These are phyloP conservation scores for Amanita exitialis DNA, from an alignment of 768 basidiomycete genomes.

Conservation along the genomic window DNA sequence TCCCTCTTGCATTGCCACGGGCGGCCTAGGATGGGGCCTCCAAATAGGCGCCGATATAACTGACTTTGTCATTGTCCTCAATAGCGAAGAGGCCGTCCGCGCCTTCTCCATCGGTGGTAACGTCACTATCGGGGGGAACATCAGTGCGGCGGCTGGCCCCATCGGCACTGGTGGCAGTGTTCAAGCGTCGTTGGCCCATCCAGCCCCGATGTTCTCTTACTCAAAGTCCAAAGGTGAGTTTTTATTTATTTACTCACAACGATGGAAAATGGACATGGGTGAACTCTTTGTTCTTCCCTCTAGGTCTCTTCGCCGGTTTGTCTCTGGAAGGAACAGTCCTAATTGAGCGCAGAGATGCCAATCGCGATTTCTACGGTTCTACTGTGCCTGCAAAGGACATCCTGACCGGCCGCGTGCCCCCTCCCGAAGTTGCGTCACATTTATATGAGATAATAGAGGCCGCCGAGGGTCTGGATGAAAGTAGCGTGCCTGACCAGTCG, in stretches of 20 bases:
- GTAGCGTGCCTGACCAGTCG: slow-evolving; percentile 62
- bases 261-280: not conserved
- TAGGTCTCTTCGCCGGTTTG: slow-evolving; percentile 90
- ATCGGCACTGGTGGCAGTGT: slow-evolving; percentile 92
- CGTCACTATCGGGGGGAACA: slow-evolving; percentile 87
- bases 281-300: not conserved
- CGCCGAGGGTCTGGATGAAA: slow-evolving; percentile 87
- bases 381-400: slow-evolving; percentile 84
- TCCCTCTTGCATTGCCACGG: slow-evolving; percentile 94
- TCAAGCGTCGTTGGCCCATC: slow-evolving; percentile 80
- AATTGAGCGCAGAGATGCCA: slow-evolving; percentile 93
- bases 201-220: slow-evolving; percentile 96
- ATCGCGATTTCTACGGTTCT: slow-evolving; percentile 94
- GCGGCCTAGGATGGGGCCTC: slow-evolving; percentile 88
- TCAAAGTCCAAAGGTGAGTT: slow-evolving; percentile 84
- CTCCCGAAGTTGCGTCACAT: slow-evolving; percentile 90
- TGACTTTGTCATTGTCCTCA: slow-evolving; percentile 95
- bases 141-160: slow-evolving; percentile 81
- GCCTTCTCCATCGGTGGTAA: slow-evolving; percentile 96
- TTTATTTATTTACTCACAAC: not conserved
- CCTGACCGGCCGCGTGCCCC: slow-evolving; percentile 86
- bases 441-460: slow-evolving; percentile 97
- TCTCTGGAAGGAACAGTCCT: slow-evolving; percentile 91
- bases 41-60: slow-evolving; percentile 95
- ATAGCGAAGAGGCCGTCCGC: slow-evolving; percentile 90